phyloP scores from a whole-genome alignment of 2,329 filamentous ascomycete species.

The Scortechinia acanthostroma region DNA sequence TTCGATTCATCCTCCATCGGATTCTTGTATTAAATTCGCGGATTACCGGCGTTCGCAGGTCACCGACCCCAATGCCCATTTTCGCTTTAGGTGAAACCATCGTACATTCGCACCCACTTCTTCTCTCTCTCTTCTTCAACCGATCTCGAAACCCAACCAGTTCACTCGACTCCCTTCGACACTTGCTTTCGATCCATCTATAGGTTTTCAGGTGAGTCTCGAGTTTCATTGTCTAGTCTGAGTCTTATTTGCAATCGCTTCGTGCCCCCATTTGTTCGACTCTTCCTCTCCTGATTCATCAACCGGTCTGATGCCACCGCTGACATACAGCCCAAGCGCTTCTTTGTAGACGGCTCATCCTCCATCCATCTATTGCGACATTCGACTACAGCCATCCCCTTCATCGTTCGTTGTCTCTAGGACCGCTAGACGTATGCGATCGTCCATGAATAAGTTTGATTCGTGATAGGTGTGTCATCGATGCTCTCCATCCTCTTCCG shows the following conservation, averaged over 20 bases:
- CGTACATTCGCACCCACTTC: conserved; percentile 18
- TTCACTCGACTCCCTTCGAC: conserved; percentile 7
- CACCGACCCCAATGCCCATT: conserved; percentile 14
- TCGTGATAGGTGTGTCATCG: conserved; percentile 16
- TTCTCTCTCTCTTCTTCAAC: too few relatives aligned
- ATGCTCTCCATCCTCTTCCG: conserved; percentile 21
- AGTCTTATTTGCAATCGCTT: too few relatives aligned
- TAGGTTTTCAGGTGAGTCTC: not conserved
- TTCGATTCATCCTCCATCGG: too few relatives aligned
- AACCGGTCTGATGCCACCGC: conserved; percentile 20
- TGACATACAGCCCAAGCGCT: conserved; percentile 24
- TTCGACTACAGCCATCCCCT: not conserved
- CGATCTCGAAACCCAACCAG: too few relatives aligned
- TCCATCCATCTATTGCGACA: conserved; percentile 3
- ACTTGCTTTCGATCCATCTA: not conserved
- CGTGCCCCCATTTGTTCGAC: too few relatives aligned
- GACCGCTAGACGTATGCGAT: not conserved
- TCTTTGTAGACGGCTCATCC: conserved; percentile 11
- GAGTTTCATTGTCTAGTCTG: not conserved
- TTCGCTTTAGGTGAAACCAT: conserved; percentile 30
- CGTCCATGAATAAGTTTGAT: conserved; percentile 10
- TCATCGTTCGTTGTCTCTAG: not conserved
- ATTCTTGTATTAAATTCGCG: too few relatives aligned
- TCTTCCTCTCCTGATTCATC: too few relatives aligned
- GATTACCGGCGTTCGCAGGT: too few relatives aligned